Evolutionary conservation across 1,284 basidiomycete genomes (phyloP).

Genomic region (Ustilago nuda): DNA sequence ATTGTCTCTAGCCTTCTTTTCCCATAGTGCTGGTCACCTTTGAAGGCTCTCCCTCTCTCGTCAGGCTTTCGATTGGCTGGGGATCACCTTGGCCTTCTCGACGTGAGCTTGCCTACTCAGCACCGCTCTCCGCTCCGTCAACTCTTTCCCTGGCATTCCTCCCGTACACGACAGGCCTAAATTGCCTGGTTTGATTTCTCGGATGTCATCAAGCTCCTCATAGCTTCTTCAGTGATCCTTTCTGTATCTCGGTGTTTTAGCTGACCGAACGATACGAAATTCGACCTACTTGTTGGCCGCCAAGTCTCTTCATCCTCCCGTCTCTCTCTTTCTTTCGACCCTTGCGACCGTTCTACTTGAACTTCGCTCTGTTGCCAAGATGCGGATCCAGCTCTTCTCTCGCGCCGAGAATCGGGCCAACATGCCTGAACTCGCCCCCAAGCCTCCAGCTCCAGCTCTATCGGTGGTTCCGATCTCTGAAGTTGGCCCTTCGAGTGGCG

Average conservation of each 20-base stretch:
- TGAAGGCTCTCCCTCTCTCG: background rate
- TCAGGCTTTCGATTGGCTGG: background rate
- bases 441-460: background rate
- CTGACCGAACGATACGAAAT: constrained; percentile 51
- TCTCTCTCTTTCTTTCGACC: background rate
- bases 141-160: background rate
- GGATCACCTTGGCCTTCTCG: no score
- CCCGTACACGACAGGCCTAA: background rate
- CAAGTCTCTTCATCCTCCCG: constrained; percentile 4
- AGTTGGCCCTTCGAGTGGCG: background rate
- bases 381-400: constrained; percentile 8
- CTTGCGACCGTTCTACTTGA: background rate
- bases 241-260: constrained; percentile 49
- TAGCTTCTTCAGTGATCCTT: constrained; percentile 11
- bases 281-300: background rate
- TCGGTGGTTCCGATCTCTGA: background rate
- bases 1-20: background rate
- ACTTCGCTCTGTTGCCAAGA: background rate
- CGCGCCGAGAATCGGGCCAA: constrained; percentile 2
- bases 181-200: constrained; percentile 7
- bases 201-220: constrained; percentile 19
- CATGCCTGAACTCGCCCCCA: background rate
- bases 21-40: background rate
- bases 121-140: background rate
- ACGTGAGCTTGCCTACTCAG: constrained; percentile 3